Conservation (phyloP, 2,329 filamentous ascomycete species). For the Colletotrichum tabaci region DNA sequence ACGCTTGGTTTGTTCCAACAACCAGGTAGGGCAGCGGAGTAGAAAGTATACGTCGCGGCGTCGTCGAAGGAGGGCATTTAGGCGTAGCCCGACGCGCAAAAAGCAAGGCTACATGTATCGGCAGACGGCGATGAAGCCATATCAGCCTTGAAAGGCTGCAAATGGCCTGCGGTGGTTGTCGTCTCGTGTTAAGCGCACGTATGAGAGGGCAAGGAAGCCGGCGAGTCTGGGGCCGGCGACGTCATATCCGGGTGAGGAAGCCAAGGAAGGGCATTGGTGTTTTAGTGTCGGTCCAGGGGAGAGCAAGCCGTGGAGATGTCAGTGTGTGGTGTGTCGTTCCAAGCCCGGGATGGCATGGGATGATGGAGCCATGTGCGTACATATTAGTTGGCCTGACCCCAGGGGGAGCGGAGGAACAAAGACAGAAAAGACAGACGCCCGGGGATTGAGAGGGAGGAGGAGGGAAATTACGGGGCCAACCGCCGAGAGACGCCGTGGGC, state of each 20-base stretch:
- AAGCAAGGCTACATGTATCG: constrained; percentile 9
- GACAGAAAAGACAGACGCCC: neutral
- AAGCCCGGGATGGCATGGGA: constrained; percentile 4
- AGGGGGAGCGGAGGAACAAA: neutral
- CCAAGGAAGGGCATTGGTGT: constrained; percentile 22
- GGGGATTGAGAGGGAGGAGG: neutral
- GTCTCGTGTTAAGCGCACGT: constrained; percentile 37
- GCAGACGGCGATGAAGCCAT: constrained; percentile 12
- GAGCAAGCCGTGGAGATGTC: constrained; percentile 11
- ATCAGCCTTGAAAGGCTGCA: neutral
- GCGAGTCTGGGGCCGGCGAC: constrained; percentile 23
- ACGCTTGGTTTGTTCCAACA: neutral
- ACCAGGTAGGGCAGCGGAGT: constrained; percentile 16
- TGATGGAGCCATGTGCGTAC: neutral
- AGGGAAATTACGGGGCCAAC: neutral
- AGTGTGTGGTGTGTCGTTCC: constrained; percentile 1
- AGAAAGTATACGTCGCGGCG: neutral
- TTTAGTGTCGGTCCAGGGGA: neutral
- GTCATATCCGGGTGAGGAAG: constrained; percentile 27
- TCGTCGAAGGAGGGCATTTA: neutral
- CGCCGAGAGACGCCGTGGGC: constrained; percentile 8
- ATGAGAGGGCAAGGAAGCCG: constrained; percentile 21
- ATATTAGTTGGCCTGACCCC: neutral
- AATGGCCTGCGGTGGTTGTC: constrained; percentile 1
- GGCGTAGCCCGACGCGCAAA: constrained; percentile 13